phyloP scores from a whole-genome alignment of 176 grass and related monocot species.

The Paspalum vaginatum region DNA sequence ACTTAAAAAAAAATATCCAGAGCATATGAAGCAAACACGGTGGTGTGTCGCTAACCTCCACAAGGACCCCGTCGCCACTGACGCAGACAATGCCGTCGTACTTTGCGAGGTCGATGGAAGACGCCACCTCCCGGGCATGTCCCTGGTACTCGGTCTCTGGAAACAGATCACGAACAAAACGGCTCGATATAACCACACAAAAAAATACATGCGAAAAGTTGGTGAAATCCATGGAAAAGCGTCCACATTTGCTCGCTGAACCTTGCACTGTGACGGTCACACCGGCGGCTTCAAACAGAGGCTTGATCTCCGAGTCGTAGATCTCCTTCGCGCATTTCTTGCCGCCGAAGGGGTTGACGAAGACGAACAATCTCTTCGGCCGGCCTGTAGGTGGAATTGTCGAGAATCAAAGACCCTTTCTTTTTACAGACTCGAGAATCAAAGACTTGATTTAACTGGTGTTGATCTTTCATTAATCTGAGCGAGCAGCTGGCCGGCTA shows the following conservation, averaged over 20 bases:
- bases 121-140: slow-evolving; percentile 72
- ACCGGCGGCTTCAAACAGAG: slow-evolving; percentile 60
- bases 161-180: slow-evolving; percentile 10
- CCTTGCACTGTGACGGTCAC: slow-evolving; percentile 69
- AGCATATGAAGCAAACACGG: not conserved
- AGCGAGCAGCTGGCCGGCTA: not conserved
- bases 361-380: slow-evolving; percentile 55
- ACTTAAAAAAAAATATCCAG: not conserved
- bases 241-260: slow-evolving; percentile 9
- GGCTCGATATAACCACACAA: not conserved
- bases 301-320: slow-evolving; percentile 64
- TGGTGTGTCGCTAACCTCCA: slow-evolving; percentile 58
- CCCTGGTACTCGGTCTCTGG: slow-evolving; percentile 69
- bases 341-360: slow-evolving; percentile 87
- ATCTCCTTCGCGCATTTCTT: slow-evolving; percentile 65
- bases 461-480: not conserved
- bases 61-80: slow-evolving; percentile 76
- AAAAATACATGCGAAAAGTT: not conserved
- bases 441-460: not conserved
- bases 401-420: too few species aligned
- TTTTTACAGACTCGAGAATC: not conserved
- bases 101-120: slow-evolving; percentile 50
- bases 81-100: slow-evolving; percentile 84
- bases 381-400: slow-evolving; percentile 40
- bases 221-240: not conserved